A percentile compares a stretch with the other conserved stretches of the same genome.
phyloP scores from a whole-genome alignment of 495 filamentous ascomycete genomes.

The Annulohypoxylon moriforme region DNA sequence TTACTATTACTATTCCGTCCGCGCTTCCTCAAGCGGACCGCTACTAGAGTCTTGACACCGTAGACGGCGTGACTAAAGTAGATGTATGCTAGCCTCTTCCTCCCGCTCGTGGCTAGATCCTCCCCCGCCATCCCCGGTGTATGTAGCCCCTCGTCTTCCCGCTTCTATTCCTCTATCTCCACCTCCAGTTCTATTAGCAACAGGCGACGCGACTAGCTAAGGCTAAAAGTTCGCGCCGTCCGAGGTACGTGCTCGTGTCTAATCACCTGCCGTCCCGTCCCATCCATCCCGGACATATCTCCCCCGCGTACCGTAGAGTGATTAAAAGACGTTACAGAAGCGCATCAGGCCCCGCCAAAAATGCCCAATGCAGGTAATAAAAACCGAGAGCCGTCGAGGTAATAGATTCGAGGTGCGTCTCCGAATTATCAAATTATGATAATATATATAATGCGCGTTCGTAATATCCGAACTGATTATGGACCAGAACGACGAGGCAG shows the following conservation, averaged over 20 bases:
- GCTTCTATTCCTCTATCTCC: neutral
- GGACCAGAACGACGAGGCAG: slow-evolving; percentile 14
- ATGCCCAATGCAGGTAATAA: slow-evolving; percentile 15
- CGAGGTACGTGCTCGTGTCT: neutral
- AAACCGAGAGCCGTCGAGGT: neutral
- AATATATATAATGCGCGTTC: slow-evolving; percentile 18
- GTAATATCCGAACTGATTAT: slow-evolving; percentile 24
- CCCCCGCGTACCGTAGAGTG: slow-evolving; percentile 8
- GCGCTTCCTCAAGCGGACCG: neutral
- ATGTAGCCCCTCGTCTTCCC: neutral
- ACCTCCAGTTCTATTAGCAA: slow-evolving; percentile 4
- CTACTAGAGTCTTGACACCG: slow-evolving; percentile 11
- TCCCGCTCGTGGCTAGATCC: slow-evolving; percentile 21
- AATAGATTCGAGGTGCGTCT: neutral
- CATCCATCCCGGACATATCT: slow-evolving; percentile 2
- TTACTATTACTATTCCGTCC: slow-evolving; percentile 29
- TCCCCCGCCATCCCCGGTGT: neutral
- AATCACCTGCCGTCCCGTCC: neutral
- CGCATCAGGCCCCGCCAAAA: slow-evolving; percentile 12
- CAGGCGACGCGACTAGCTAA: slow-evolving; percentile 2
- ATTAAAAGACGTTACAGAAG: neutral
- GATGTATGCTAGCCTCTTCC: slow-evolving; percentile 14
- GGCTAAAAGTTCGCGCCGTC: neutral
- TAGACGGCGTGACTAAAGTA: slow-evolving; percentile 17
- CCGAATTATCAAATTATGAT: slow-evolving; percentile 38